phyloP scores from a whole-genome alignment of 1,284 basidiomycete species.

The Trametes pubescens region DNA sequence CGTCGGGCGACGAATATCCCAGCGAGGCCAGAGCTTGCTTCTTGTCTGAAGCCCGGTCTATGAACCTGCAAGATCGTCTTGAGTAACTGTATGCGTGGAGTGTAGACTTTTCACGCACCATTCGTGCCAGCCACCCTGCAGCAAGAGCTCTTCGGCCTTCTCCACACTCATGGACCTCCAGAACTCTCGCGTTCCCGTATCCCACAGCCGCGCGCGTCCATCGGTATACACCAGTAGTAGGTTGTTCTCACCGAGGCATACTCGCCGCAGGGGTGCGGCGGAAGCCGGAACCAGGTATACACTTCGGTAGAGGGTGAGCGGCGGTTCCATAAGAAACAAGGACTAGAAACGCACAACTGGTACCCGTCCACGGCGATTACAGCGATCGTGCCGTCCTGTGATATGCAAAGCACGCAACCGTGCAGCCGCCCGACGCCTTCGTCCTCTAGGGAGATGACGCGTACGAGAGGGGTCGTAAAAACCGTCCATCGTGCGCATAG shows the following conservation, averaged over 20 bases:
- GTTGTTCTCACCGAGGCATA: constrained; percentile 78
- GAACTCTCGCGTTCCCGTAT: constrained; percentile 86
- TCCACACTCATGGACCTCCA: constrained; percentile 82
- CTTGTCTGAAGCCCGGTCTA: constrained; percentile 3
- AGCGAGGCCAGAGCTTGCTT: constrained; percentile 4
- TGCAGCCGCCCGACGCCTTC: constrained; percentile 67
- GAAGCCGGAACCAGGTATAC: constrained; percentile 75
- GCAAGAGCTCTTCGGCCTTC: constrained; percentile 80
- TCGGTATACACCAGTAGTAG: constrained; percentile 83
- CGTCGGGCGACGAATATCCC: constrained; percentile 10
- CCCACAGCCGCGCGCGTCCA: constrained; percentile 87
- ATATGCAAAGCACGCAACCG: constrained; percentile 79
- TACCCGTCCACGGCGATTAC: constrained; percentile 81
- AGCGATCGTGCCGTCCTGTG: constrained; percentile 84
- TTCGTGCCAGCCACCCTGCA: constrained; percentile 75
- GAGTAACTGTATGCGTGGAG: neutral
- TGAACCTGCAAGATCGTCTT: constrained; percentile 6
- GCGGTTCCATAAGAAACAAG: constrained; percentile 1
- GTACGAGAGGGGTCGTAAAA: constrained; percentile 69
- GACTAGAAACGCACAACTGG: constrained; percentile 65
- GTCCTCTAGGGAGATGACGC: constrained; percentile 65
- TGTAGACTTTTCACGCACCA: constrained; percentile 51
- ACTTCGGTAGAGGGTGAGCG: constrained; percentile 46
- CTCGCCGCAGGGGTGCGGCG: constrained; percentile 61
- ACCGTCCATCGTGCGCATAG: constrained; percentile 73